These are phyloP conservation scores for Thalassia testudinum DNA, from an alignment of 116 monocot species.

Conservation along the genomic window DNA sequence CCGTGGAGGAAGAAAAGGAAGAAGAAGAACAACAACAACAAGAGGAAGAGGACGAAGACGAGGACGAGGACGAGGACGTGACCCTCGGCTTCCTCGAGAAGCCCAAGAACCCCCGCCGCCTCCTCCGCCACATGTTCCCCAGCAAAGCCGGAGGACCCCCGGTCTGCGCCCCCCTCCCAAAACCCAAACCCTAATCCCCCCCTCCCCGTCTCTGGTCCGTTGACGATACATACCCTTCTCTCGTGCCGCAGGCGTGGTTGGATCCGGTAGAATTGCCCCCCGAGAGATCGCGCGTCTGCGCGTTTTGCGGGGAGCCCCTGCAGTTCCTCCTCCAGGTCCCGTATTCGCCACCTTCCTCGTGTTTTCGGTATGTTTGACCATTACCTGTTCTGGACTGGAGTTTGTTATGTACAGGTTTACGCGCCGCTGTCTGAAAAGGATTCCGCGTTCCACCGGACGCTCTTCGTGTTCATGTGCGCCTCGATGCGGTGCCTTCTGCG, in stretches of 20 bases:
- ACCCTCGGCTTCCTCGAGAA: slow-evolving; percentile 61
- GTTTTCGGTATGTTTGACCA: neutral
- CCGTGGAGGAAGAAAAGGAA: neutral
- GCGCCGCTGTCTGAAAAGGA: slow-evolving; percentile 54
- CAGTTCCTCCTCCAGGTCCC: slow-evolving; percentile 86
- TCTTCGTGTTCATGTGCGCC: slow-evolving; percentile 89
- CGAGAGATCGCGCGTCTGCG: slow-evolving; percentile 35
- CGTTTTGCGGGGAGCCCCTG: slow-evolving; percentile 70
- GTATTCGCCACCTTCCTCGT: neutral
- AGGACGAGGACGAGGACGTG: slow-evolving; percentile 24
- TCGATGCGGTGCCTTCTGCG: slow-evolving; percentile 70
- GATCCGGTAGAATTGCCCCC: slow-evolving; percentile 63
- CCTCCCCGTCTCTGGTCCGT: too few relatives aligned
- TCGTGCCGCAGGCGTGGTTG: slow-evolving; percentile 57
- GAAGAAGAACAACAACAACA: slow-evolving; percentile 11
- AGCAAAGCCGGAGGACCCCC: slow-evolving; percentile 83
- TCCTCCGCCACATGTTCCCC: slow-evolving; percentile 80
- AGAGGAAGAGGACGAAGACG: slow-evolving; percentile 43
- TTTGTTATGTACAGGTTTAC: slow-evolving; percentile 36
- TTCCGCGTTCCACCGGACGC: slow-evolving; percentile 65
- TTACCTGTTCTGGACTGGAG: neutral
- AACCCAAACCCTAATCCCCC: too few relatives aligned
- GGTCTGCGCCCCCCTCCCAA: too few relatives aligned
- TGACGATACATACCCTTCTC: neutral
- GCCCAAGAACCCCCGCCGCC: slow-evolving; percentile 33